Conservation (phyloP, 495 filamentous ascomycete genomes). For the Bacidia rubella region DNA sequence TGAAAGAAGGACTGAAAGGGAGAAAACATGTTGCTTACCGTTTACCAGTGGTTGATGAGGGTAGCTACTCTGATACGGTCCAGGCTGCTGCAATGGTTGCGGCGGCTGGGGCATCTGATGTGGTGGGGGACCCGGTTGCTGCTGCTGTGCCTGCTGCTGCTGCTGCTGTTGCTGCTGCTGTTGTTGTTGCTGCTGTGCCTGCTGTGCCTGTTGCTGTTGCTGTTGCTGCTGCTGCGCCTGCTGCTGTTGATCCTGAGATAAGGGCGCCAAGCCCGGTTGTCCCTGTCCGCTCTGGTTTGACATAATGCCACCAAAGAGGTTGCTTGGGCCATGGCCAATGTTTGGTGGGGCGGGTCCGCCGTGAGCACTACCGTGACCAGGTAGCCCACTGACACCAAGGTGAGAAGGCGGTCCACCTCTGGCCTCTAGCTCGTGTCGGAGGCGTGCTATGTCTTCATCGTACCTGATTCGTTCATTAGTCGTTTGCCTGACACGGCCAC, state of each 20-base stretch:
- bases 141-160: slow-evolving; percentile 47
- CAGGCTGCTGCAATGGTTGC: slow-evolving; percentile 40
- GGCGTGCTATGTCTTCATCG: slow-evolving; percentile 73
- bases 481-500: background rate
- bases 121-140: slow-evolving; percentile 45
- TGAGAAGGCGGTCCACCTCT: slow-evolving; percentile 62
- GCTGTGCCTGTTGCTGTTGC: slow-evolving; percentile 46
- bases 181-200: slow-evolving; percentile 46
- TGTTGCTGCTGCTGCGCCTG: slow-evolving; percentile 39
- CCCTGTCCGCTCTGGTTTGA: slow-evolving; percentile 75
- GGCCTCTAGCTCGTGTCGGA: slow-evolving; percentile 79
- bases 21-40: slow-evolving; percentile 38
- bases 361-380: slow-evolving; percentile 56
- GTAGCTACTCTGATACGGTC: slow-evolving; percentile 45
- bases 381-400: slow-evolving; percentile 39
- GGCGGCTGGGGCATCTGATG: slow-evolving; percentile 48
- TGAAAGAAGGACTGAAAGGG: slow-evolving; percentile 9
- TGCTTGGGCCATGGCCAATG: slow-evolving; percentile 82
- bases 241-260: slow-evolving; percentile 52
- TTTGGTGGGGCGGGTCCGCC: slow-evolving; percentile 71
- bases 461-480: slow-evolving; percentile 45
- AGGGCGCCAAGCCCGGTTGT: slow-evolving; percentile 73
- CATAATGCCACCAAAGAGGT: slow-evolving; percentile 93
- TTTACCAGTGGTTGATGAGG: slow-evolving; percentile 51
- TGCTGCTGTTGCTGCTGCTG: slow-evolving; percentile 27